Evolutionary conservation across 345 rosid species (phyloP).

Genomic region (Aquilaria sinensis): DNA sequence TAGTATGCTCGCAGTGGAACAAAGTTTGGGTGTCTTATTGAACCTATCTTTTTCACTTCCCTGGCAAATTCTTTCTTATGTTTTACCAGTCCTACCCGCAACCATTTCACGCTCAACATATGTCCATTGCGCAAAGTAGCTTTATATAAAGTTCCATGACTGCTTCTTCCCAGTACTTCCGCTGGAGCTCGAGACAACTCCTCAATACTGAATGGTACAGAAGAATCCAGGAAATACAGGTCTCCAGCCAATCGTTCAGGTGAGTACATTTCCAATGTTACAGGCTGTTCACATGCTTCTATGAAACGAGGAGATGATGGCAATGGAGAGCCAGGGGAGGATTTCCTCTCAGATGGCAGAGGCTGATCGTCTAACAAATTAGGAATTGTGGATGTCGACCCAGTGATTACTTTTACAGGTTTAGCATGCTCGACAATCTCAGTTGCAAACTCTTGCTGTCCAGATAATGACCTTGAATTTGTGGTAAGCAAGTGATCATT

Average conservation of each 20-base stretch:
- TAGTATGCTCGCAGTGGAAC: conserved; percentile 85
- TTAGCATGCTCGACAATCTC: conserved; percentile 56
- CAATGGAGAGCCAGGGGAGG: conserved; percentile 73
- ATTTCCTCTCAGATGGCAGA: conserved; percentile 59
- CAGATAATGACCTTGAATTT: conserved; percentile 77
- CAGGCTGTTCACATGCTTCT: conserved; percentile 58
- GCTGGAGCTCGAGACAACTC: conserved; percentile 98
- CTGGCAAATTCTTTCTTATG: conserved; percentile 85
- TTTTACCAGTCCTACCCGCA: conserved; percentile 88
- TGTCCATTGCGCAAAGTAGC: conserved; percentile 82
- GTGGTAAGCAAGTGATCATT: conserved; percentile 84
- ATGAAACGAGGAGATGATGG: conserved; percentile 71
- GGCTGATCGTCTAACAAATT: conserved; percentile 53
- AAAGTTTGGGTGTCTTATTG: conserved; percentile 62
- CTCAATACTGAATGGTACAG: conserved; percentile 76
- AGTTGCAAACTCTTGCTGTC: conserved; percentile 39
- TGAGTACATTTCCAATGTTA: conserved; percentile 73
- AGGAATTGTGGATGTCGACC: conserved; percentile 37
- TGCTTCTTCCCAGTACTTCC: conserved; percentile 97
- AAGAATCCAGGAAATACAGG: conserved; percentile 69
- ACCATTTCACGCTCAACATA: conserved; percentile 89
- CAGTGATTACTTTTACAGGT: conserved; percentile 22
- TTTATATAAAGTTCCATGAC: conserved; percentile 89
- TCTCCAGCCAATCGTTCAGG: conserved; percentile 97
- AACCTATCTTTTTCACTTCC: conserved; percentile 83